A percentile compares a stretch with the other conserved stretches of the same genome.
phyloP scores from a whole-genome alignment of 495 filamentous ascomycete species.

The Penicillium cosmopolitanum region DNA sequence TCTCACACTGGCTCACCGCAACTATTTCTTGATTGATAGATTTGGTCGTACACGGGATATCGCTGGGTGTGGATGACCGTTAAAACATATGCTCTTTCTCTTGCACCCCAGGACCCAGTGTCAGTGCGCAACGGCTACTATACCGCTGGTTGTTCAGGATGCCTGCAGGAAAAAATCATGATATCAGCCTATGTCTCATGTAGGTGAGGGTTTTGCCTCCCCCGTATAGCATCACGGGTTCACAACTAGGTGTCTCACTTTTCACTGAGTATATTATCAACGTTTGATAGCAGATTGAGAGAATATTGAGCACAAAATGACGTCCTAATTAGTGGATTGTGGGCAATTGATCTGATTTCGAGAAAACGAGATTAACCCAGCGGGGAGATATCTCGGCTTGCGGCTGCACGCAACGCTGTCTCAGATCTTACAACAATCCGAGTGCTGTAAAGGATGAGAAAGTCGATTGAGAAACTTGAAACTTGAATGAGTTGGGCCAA shows the following conservation, averaged over 20 bases:
- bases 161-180: constrained; percentile 34
- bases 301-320: not conserved
- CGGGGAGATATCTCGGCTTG: not conserved
- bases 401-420: constrained; percentile 30
- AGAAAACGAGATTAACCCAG: not conserved
- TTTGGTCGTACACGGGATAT: constrained; percentile 36
- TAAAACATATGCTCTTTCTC: constrained; percentile 17
- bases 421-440: constrained; percentile 24
- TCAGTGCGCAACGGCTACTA: constrained; percentile 25
- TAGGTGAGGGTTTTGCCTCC: constrained; percentile 36
- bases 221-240: not conserved
- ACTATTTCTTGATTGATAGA: constrained; percentile 15
- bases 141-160: constrained; percentile 24
- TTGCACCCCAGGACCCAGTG: constrained; percentile 2
- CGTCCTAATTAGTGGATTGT: not conserved
- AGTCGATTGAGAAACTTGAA: not conserved
- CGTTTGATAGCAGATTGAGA: not conserved
- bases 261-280: not conserved
- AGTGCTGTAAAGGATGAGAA: not conserved
- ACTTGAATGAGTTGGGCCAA: not conserved
- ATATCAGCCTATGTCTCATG: constrained; percentile 24
- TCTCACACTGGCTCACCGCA: constrained; percentile 27
- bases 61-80: constrained; percentile 32
- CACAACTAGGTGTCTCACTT: not conserved
- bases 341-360: not conserved